Evolutionary conservation across 2,329 filamentous ascomycete genomes (phyloP).

Genomic region (Aspergillus costaricaensis): DNA sequence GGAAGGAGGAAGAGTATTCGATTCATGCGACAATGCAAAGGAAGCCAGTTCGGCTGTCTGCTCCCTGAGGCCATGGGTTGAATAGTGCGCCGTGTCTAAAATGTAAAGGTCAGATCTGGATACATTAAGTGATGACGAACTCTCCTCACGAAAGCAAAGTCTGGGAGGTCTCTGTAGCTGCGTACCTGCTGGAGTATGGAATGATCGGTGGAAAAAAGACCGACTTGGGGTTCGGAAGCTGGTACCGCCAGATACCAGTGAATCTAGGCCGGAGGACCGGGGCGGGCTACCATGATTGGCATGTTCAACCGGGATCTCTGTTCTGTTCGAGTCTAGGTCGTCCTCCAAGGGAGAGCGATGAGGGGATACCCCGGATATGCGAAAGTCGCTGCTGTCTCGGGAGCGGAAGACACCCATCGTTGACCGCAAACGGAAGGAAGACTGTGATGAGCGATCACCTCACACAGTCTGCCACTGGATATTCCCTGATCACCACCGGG

Average conservation of each 20-base stretch:
- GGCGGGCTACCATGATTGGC: constrained; percentile 32
- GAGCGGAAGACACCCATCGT: constrained; percentile 34
- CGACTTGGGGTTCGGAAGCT: constrained; percentile 45
- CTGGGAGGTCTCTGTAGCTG: neutral
- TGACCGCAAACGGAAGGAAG: constrained; percentile 1
- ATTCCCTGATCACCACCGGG: neutral
- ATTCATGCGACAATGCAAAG: constrained; percentile 66
- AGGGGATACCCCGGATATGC: constrained; percentile 27
- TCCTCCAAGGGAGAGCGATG: constrained; percentile 26
- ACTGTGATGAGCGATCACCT: neutral
- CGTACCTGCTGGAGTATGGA: constrained; percentile 45
- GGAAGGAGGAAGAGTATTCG: constrained; percentile 30
- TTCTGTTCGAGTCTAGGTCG: constrained; percentile 22
- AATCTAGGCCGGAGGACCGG: constrained; percentile 28
- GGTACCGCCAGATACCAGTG: constrained; percentile 32
- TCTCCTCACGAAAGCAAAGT: neutral
- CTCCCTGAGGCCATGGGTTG: constrained; percentile 74
- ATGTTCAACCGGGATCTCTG: constrained; percentile 31
- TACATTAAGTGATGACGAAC: neutral
- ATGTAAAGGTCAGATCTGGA: constrained; percentile 23
- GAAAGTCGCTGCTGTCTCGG: constrained; percentile 34
- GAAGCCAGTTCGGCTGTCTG: constrained; percentile 85
- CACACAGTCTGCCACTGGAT: neutral
- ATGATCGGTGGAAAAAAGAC: constrained; percentile 50
- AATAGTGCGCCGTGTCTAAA: constrained; percentile 71